A percentile compares a stretch with the other conserved stretches of the same genome.
Evolutionary conservation across 2,329 filamentous ascomycete species (phyloP).

Genomic region (Fusarium zealandicum): DNA sequence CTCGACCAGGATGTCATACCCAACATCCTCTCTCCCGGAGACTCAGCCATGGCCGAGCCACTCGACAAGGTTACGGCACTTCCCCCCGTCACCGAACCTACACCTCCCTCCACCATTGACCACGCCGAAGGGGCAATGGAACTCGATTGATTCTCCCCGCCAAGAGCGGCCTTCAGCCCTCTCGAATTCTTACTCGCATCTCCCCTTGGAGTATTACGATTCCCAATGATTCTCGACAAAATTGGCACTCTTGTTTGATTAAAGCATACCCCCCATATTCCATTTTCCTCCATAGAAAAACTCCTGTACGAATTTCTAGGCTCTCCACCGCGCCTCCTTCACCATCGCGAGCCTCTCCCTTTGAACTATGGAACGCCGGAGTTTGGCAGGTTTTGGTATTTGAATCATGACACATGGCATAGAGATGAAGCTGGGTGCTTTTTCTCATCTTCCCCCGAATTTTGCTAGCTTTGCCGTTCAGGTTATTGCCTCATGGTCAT

Average conservation of each 20-base stretch:
- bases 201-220: conserved; percentile 12
- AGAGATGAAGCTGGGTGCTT: conserved; percentile 37
- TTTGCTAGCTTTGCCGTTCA: conserved; percentile 5
- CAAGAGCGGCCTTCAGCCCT: not conserved
- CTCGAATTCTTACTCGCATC: not conserved
- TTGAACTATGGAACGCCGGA: conserved; percentile 32
- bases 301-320: conserved; percentile 25
- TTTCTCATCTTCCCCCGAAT: conserved; percentile 9
- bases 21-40: conserved; percentile 38
- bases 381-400: conserved; percentile 37
- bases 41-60: conserved; percentile 42
- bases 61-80: conserved; percentile 43
- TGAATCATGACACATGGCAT: conserved; percentile 36
- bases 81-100: conserved; percentile 48
- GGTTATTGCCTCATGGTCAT: conserved; percentile 5
- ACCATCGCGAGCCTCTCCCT: conserved; percentile 5
- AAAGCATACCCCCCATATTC: conserved; percentile 22
- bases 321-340: conserved; percentile 13
- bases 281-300: conserved; percentile 21
- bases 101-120: conserved; percentile 51
- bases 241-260: conserved; percentile 31
- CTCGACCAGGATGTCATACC: conserved; percentile 37
- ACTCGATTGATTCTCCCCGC: conserved; percentile 43
- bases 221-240: conserved; percentile 17
- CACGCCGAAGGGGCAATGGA: conserved; percentile 51